Conservation (phyloP, 1,284 basidiomycete genomes). For the Pseudozyma sp. region DNA sequence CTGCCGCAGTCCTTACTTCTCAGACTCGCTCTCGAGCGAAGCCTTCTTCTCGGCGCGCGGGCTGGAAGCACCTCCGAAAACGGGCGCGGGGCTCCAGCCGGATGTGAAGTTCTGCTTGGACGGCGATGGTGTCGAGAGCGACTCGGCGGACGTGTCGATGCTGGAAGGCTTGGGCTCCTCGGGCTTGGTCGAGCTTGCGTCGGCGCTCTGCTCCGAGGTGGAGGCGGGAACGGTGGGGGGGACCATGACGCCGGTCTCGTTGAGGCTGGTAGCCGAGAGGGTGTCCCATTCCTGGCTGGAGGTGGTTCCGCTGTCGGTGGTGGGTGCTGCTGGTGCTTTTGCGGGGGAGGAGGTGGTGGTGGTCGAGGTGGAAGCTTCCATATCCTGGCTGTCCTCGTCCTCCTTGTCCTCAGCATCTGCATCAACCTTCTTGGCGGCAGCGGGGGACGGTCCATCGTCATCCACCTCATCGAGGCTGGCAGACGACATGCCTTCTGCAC, state of each 20-base stretch:
- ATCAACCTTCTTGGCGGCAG: constrained; percentile 5
- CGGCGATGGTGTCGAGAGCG: constrained; percentile 27
- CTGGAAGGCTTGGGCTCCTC: constrained; percentile 26
- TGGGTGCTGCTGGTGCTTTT: constrained; percentile 13
- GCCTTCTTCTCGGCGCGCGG: constrained; percentile 31
- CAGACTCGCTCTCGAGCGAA: constrained; percentile 10
- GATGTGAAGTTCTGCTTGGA: constrained; percentile 38
- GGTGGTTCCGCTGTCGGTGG: constrained; percentile 51
- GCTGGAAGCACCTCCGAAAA: constrained; percentile 28
- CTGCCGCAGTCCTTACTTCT: constrained; percentile 4
- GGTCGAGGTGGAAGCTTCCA: constrained; percentile 21
- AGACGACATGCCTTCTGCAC: constrained; percentile 31
- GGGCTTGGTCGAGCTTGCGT: constrained; percentile 2
- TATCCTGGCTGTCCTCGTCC: constrained; percentile 11
- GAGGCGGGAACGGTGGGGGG: constrained; percentile 26
- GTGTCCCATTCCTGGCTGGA: constrained; percentile 62
- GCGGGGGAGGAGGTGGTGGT: constrained; percentile 16
- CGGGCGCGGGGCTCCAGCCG: constrained; percentile 38
- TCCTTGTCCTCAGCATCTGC: constrained; percentile 2
- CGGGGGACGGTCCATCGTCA: constrained; percentile 36
- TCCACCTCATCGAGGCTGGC: constrained; percentile 56
- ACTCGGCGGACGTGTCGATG: constrained; percentile 32
- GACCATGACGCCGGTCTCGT: constrained; percentile 47
- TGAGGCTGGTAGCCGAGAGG: constrained; percentile 45
- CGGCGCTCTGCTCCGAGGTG: constrained; percentile 20